These are phyloP conservation scores for Leucaena leucocephala DNA, from an alignment of 306 rosid genomes.

Conservation along the genomic window DNA sequence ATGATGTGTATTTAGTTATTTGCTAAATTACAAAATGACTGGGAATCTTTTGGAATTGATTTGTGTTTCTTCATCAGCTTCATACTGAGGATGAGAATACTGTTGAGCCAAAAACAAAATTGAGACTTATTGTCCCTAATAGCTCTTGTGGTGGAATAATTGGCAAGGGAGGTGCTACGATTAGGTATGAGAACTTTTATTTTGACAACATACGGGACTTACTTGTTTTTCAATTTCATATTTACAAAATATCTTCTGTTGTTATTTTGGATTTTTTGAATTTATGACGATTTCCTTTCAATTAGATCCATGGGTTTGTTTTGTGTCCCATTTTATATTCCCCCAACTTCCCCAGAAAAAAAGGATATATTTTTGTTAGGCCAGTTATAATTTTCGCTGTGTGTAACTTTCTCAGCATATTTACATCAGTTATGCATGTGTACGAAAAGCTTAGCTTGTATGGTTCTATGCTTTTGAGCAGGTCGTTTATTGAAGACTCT, in stretches of 20 bases:
- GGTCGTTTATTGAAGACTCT: slow-evolving; percentile 96
- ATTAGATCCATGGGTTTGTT: slow-evolving; percentile 4
- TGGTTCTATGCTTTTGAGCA: slow-evolving; percentile 42
- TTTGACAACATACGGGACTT: slow-evolving; percentile 20
- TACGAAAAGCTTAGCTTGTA: slow-evolving; percentile 34
- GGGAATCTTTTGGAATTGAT: slow-evolving; percentile 33
- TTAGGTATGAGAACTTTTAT: slow-evolving; percentile 60
- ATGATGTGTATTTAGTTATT: slow-evolving; percentile 28
- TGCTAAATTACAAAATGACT: slow-evolving; percentile 22
- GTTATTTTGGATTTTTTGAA: not conserved
- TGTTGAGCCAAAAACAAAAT: slow-evolving; percentile 80
- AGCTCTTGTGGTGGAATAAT: slow-evolving; percentile 98
- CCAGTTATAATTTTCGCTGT: slow-evolving; percentile 28
- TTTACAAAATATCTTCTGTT: slow-evolving; percentile 8
- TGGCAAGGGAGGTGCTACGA: slow-evolving; percentile 98
- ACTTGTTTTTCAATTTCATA: slow-evolving; percentile 33
- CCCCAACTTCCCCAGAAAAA: not conserved
- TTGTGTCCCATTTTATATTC: not conserved
- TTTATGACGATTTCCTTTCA: not conserved
- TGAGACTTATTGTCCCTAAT: slow-evolving; percentile 89
- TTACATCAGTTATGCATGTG: slow-evolving; percentile 13
- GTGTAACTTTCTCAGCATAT: slow-evolving; percentile 28
- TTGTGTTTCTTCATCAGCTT: slow-evolving; percentile 51
- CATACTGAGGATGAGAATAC: slow-evolving; percentile 79
- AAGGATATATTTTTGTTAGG: slow-evolving; percentile 12